phyloP scores from a whole-genome alignment of 2,329 filamentous ascomycete genomes.

The Fusarium sp. region DNA sequence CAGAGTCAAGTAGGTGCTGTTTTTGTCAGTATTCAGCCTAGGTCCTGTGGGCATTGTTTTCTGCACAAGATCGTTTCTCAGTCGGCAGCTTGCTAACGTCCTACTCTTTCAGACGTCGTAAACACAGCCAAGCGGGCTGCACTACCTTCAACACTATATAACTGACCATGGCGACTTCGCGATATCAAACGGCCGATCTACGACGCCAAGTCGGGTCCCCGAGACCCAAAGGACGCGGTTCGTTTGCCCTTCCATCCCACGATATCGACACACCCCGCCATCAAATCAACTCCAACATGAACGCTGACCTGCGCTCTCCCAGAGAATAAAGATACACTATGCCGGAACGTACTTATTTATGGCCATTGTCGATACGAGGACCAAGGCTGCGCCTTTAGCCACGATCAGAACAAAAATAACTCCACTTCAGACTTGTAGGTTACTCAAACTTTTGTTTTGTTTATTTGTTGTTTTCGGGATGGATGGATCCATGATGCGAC shows the following conservation, averaged over 20 bases:
- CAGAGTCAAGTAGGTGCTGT: conserved; percentile 55
- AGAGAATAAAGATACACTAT: conserved; percentile 91
- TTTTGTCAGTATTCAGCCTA: conserved; percentile 25
- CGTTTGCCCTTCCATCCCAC: conserved; percentile 40
- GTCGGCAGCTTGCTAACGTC: conserved; percentile 21
- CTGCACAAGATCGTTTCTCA: background rate
- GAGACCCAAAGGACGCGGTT: conserved; percentile 65
- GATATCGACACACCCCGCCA: conserved; percentile 2
- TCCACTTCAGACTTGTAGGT: conserved; percentile 62
- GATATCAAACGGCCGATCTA: conserved; percentile 58
- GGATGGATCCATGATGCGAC: conserved; percentile 9
- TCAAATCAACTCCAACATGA: background rate
- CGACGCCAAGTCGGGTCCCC: conserved; percentile 66
- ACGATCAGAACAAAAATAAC: conserved; percentile 74
- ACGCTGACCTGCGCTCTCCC: conserved; percentile 22
- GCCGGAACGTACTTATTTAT: conserved; percentile 92
- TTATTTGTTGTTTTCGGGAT: background rate
- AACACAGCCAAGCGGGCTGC: conserved; percentile 51
- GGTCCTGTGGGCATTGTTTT: conserved; percentile 7
- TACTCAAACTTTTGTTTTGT: conserved; percentile 1
- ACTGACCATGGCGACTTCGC: conserved; percentile 58
- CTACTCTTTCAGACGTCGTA: conserved; percentile 52
- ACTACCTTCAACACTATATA: conserved; percentile 40
- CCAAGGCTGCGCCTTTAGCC: conserved; percentile 90
- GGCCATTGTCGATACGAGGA: conserved; percentile 93